Base-by-base conservation (phyloP, 768 basidiomycete species). In the Pulveroboletus sp. region DNA sequence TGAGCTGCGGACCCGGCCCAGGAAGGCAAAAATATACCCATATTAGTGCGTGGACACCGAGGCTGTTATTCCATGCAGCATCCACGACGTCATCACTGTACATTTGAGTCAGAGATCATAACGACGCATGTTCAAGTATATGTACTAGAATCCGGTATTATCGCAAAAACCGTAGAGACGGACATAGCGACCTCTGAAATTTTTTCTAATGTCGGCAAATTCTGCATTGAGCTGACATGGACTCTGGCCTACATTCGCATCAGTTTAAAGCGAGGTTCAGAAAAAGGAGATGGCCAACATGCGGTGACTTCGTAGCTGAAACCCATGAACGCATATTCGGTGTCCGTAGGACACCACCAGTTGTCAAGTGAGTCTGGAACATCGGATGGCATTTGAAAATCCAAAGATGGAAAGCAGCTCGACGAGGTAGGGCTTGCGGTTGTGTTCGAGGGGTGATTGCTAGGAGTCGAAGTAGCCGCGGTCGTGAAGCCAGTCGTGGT, bases 311-410 rank as follows among this genome's bases (percentile, higher is more conserved):
- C 86, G 55, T 90, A 90, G 61, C 84, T 84, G 66, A 90, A 84
- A 0, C 86, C 87, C 42, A 89, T 66, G 61, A 90, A 90, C 0
- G 78, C 87, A 55, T 87, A 88, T 61, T 90, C 87, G 1, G 77
- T 79, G 45, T 69, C 66, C 32, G 68, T 61, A 47, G 77, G 62
- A 61, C 87, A 90, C 87, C 86, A 84, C 82, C 82, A 84, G 43
- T 72, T 69, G 9, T 68, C 65, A 31, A 72, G 47, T 2, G 75
- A 75, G 1, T 62, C 47, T 0, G 84, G 84, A 9, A 77, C 60
- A 2, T 58, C 40, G 1, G 64, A 58, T 4, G 86, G 87, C 80
- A 80, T 85, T 10, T 55, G 61, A 57, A 85, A 87, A 2, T 70
- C 59, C 32, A 74, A 42, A 19, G 69, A 64, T 31, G 72, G 75